Conservation (phyloP, 202 grass and related monocot species). For the Panicum virgatum region DNA sequence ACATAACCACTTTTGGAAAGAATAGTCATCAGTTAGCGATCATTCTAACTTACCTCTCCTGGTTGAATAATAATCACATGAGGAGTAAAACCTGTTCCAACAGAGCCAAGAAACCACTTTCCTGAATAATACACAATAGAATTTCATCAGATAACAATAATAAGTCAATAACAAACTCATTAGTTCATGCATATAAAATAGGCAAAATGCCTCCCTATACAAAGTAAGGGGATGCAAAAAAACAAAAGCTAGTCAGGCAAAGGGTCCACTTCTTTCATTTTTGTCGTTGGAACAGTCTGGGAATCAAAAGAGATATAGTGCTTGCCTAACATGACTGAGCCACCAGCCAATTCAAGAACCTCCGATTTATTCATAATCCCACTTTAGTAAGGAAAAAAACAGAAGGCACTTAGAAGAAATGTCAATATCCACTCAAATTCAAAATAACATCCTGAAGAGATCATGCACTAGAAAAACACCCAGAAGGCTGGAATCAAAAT, state of each 20-base stretch:
- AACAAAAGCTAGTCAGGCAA: background rate
- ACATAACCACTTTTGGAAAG: background rate
- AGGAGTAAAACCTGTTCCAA: conserved; percentile 92
- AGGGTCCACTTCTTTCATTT: background rate
- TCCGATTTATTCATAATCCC: background rate
- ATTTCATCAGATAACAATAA: conserved; percentile 23
- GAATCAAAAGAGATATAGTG: background rate
- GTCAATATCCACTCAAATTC: background rate
- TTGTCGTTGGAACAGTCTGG: background rate
- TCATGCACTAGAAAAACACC: background rate
- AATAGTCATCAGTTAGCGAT: background rate
- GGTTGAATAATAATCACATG: conserved; percentile 83
- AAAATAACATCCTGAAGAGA: background rate
- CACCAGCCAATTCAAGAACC: conserved; percentile 14
- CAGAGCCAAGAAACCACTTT: conserved; percentile 81
- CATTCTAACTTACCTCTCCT: conserved; percentile 65
- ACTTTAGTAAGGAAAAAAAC: background rate
- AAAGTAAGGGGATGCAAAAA: background rate
- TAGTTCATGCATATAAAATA: background rate
- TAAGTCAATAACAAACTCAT: background rate
- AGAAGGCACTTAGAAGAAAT: background rate
- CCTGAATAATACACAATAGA: conserved; percentile 44
- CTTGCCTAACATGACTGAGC: background rate
- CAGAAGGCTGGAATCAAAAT: background rate
- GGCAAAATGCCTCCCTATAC: background rate